Conservation (phyloP, 495 filamentous ascomycete species). For the Hyaloscypha variabilis region DNA sequence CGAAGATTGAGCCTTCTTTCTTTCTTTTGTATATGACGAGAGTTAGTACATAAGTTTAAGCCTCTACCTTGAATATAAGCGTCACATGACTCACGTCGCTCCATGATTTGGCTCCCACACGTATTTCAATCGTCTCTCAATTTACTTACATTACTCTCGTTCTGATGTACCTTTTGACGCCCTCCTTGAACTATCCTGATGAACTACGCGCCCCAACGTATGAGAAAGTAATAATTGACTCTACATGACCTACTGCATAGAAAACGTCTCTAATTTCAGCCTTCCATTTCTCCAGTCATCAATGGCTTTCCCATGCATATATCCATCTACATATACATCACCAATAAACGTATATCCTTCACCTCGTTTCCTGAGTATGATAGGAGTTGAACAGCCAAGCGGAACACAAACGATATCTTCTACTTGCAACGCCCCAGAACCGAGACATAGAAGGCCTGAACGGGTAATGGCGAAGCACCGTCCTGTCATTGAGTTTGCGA, state of each 20-base stretch:
- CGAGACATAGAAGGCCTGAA: slow-evolving; percentile 29
- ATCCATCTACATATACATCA: slow-evolving; percentile 35
- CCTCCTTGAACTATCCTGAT: too few species aligned
- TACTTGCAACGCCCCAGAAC: slow-evolving; percentile 27
- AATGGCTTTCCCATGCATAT: slow-evolving; percentile 33
- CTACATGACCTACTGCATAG: slow-evolving; percentile 10
- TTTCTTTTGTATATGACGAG: too few species aligned
- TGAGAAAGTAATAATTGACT: too few species aligned
- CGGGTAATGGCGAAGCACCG: background rate
- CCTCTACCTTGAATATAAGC: background rate
- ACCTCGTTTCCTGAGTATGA: slow-evolving; percentile 30
- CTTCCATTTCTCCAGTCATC: slow-evolving; percentile 16
- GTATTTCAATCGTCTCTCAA: too few species aligned
- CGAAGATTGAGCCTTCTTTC: background rate
- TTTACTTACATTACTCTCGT: too few species aligned
- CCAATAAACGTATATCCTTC: slow-evolving; percentile 32
- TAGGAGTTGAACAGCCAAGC: slow-evolving; percentile 35
- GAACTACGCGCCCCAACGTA: too few species aligned
- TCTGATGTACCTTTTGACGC: too few species aligned
- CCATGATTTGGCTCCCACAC: too few species aligned
- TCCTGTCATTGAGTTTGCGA: background rate
- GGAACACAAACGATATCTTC: slow-evolving; percentile 35
- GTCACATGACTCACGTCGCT: too few species aligned
- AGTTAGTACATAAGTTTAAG: background rate
- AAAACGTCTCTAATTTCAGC: slow-evolving; percentile 15